phyloP scores from a whole-genome alignment of 2,329 filamentous ascomycete genomes.

The Cercospora sp. region DNA sequence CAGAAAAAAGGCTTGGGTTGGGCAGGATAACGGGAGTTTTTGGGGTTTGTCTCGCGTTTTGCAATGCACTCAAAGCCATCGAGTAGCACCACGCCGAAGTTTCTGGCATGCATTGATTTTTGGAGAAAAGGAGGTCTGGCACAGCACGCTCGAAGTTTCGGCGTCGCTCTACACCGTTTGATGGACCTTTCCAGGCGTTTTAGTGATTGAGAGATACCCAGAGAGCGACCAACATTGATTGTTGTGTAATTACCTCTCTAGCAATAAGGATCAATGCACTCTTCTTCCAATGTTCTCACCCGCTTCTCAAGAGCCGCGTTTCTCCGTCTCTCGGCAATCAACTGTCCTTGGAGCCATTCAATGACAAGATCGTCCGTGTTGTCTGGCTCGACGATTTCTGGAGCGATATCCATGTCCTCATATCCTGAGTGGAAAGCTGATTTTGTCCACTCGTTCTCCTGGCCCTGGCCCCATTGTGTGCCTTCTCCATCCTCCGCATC shows the following conservation, averaged over 20 bases:
- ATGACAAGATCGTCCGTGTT: background rate
- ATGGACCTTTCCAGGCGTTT: background rate
- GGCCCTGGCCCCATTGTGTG: background rate
- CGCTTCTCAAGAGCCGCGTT: background rate
- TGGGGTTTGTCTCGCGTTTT: background rate
- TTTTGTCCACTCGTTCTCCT: background rate
- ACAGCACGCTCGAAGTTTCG: background rate
- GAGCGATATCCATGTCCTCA: background rate
- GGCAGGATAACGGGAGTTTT: background rate
- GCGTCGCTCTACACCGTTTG: background rate
- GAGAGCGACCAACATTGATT: background rate
- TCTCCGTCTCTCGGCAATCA: background rate
- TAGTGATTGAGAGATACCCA: background rate
- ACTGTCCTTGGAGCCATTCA: background rate
- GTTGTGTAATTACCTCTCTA: background rate
- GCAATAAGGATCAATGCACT: conserved; percentile 4
- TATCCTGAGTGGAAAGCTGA: background rate
- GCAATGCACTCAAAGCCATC: background rate
- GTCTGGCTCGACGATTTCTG: background rate
- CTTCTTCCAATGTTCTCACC: conserved; percentile 2
- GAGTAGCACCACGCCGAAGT: background rate
- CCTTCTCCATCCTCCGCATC: background rate
- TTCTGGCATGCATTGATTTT: background rate
- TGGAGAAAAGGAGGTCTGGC: background rate
- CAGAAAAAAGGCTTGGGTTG: background rate